These are phyloP conservation scores for Wallacemonas collosoma DNA, from an alignment of 208 protist species.

Conservation along the genomic window DNA sequence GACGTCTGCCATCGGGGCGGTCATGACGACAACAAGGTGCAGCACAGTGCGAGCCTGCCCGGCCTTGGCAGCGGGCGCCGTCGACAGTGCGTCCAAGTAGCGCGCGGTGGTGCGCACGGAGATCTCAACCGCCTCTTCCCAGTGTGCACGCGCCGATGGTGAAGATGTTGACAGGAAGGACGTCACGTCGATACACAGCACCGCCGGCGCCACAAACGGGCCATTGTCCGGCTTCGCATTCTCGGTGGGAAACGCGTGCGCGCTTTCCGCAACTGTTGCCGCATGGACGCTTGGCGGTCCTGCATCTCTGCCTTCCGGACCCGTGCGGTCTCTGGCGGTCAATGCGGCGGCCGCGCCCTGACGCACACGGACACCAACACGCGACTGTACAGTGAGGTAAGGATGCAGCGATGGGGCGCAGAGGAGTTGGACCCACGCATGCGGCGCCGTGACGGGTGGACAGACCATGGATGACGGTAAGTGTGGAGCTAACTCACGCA, in stretches of 20 bases:
- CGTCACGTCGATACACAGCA: background rate
- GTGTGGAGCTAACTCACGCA: slow-evolving; percentile 41
- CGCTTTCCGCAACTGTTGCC: no score
- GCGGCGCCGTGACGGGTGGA: slow-evolving; percentile 25
- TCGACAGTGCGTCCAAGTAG: background rate
- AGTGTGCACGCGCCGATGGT: no score
- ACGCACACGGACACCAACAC: slow-evolving; percentile 37
- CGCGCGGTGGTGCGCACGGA: background rate
- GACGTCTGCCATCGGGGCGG: no score
- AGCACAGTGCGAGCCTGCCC: no score
- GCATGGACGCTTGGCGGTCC: no score
- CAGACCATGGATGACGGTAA: slow-evolving; percentile 27
- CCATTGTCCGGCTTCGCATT: background rate
- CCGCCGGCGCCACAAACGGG: background rate
- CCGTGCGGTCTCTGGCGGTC: no score
- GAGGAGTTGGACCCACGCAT: slow-evolving; percentile 21
- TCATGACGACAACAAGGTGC: no score
- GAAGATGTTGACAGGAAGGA: background rate
- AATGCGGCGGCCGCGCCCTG: no score
- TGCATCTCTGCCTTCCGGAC: no score
- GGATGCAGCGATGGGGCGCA: slow-evolving; percentile 13
- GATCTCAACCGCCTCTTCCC: background rate
- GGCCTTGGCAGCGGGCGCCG: no score
- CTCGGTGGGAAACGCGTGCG: no score
- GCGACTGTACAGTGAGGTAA: slow-evolving; percentile 43